phyloP scores from a whole-genome alignment of 352 stramenopile species.

The Phytophthora pinifolia region DNA sequence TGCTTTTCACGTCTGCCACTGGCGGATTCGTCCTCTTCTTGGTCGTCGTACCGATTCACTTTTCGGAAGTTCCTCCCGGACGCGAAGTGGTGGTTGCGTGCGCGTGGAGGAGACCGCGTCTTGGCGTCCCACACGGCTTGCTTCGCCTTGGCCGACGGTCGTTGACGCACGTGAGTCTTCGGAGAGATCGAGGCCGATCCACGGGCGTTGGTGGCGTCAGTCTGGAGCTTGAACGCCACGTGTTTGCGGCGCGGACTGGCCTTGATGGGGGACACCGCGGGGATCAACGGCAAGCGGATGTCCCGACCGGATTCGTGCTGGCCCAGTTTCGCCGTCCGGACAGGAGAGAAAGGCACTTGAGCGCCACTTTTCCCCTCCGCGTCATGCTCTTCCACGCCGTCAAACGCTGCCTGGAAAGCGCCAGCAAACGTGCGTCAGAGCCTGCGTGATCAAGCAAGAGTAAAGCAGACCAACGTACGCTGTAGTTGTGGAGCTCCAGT shows the following conservation, averaged over 20 bases:
- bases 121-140: slow-evolving; percentile 27
- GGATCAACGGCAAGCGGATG: slow-evolving; percentile 36
- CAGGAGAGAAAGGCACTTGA: slow-evolving; percentile 27
- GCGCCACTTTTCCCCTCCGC: not conserved
- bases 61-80: slow-evolving; percentile 23
- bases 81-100: slow-evolving; percentile 39
- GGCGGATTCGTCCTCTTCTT: slow-evolving; percentile 16
- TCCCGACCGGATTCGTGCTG: slow-evolving; percentile 9
- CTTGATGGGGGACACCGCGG: slow-evolving; percentile 58
- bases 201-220: slow-evolving; percentile 1
- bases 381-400: slow-evolving; percentile 2
- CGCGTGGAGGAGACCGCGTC: slow-evolving; percentile 34
- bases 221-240: slow-evolving; percentile 38
- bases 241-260: slow-evolving; percentile 41
- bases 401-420: slow-evolving; percentile 20
- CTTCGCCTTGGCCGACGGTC: slow-evolving; percentile 14
- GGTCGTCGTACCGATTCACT: slow-evolving; percentile 8
- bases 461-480: slow-evolving; percentile 19
- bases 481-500: slow-evolving; percentile 65
- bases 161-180: slow-evolving; percentile 18
- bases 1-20: slow-evolving; percentile 15
- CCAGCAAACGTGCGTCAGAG: not conserved
- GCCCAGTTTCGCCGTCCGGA: slow-evolving; percentile 9
- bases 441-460: not conserved
- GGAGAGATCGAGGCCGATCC: not conserved